A percentile compares a stretch with the other conserved stretches of the same genome.
Evolutionary conservation across 257 asterid genomes (phyloP).

Genomic region (Salvia splendens): DNA sequence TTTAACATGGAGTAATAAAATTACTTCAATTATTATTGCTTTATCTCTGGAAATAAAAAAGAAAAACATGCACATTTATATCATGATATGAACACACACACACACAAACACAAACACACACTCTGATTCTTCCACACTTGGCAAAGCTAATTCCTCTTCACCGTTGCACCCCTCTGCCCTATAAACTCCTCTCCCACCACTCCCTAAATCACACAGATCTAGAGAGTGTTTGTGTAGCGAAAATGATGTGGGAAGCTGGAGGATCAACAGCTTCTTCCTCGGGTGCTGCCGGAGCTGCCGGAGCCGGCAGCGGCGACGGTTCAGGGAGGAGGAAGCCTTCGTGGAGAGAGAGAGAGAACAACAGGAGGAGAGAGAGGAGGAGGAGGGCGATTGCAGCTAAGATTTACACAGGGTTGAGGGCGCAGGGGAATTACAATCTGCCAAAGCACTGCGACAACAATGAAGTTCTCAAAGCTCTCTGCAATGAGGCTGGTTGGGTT

Average conservation of each 20-base stretch:
- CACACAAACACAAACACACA: constrained; percentile 19
- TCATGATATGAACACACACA: constrained; percentile 22
- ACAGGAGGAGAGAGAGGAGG: constrained; percentile 92
- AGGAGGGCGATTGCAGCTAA: constrained; percentile 95
- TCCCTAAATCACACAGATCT: not conserved
- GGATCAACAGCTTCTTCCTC: constrained; percentile 64
- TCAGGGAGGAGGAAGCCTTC: constrained; percentile 93
- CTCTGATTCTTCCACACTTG: constrained; percentile 44
- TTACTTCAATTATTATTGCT: constrained; percentile 28
- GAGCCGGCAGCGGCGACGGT: constrained; percentile 28
- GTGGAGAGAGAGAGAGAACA: constrained; percentile 94
- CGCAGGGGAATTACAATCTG: constrained; percentile 88
- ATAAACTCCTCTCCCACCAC: not conserved
- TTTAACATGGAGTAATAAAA: too few species aligned
- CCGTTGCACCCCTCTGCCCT: constrained; percentile 29
- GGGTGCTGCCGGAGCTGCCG: constrained; percentile 46
- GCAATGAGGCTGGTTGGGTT: constrained; percentile 94
- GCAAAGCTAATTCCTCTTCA: constrained; percentile 50
- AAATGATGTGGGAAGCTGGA: constrained; percentile 93
- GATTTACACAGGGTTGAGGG: constrained; percentile 85
- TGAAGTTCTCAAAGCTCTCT: constrained; percentile 93
- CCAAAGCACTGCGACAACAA: constrained; percentile 96
- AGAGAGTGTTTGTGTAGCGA: not conserved
- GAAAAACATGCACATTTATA: constrained; percentile 26
- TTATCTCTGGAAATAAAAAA: not conserved